Conservation (phyloP, 305 asterid species). For the Fraxinus greggii region DNA sequence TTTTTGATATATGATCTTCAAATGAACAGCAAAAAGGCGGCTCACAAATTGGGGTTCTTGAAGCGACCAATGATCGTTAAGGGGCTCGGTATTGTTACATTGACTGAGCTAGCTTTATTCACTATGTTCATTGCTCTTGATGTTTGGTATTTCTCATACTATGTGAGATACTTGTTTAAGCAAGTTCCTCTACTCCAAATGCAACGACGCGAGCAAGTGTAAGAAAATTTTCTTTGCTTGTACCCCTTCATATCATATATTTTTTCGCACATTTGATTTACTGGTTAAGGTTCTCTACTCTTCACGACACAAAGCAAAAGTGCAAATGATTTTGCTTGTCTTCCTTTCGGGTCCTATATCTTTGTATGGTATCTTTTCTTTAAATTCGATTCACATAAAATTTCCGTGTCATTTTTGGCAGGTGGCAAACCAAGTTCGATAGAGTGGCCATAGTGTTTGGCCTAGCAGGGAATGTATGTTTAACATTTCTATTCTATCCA, state of each 20-base stretch:
- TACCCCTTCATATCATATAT: neutral
- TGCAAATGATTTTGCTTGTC: neutral
- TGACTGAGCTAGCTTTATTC: slow-evolving; percentile 60
- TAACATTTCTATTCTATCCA: slow-evolving; percentile 79
- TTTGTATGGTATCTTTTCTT: no score
- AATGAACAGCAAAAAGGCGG: slow-evolving; percentile 26
- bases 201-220: slow-evolving; percentile 52
- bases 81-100: slow-evolving; percentile 67
- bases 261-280: neutral
- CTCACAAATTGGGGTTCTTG: slow-evolving; percentile 40
- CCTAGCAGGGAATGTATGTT: slow-evolving; percentile 72
- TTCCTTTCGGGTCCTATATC: neutral
- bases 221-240: slow-evolving; percentile 8
- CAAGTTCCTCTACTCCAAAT: slow-evolving; percentile 38
- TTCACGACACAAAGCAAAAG: neutral
- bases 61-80: slow-evolving; percentile 68
- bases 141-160: slow-evolving; percentile 73
- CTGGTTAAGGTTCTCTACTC: neutral
- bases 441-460: slow-evolving; percentile 73
- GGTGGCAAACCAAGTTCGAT: slow-evolving; percentile 93
- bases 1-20: neutral
- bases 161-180: slow-evolving; percentile 57
- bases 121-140: slow-evolving; percentile 68
- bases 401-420: slow-evolving; percentile 12
- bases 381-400: neutral